phyloP scores from a whole-genome alignment of 2,329 filamentous ascomycete species.

The Sporothrix schenckii region DNA sequence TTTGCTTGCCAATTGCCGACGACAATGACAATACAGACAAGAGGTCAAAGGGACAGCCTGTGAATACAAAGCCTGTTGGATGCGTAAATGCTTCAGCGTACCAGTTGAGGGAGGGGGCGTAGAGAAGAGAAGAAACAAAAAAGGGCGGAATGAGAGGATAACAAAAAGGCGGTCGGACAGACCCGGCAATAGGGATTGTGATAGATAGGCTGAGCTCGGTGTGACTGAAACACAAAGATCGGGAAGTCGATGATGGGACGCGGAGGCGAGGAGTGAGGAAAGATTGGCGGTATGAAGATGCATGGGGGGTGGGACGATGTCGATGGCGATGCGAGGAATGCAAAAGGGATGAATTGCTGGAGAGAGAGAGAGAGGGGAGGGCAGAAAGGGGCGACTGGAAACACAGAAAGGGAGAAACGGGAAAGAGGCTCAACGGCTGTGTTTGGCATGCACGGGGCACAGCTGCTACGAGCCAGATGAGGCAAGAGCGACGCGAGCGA shows the following conservation, averaged over 20 bases:
- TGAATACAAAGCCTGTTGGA: slow-evolving; percentile 4
- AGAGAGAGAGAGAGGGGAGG: neutral
- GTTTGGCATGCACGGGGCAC: slow-evolving; percentile 8
- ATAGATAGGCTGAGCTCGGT: neutral
- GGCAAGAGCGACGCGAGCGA: slow-evolving; percentile 9
- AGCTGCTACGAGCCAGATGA: neutral
- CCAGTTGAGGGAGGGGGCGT: neutral
- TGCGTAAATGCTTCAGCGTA: neutral
- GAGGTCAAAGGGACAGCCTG: neutral
- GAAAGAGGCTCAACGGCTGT: slow-evolving; percentile 18
- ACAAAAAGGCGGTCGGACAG: neutral
- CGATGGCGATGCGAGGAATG: slow-evolving; percentile 13
- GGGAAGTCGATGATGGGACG: slow-evolving; percentile 5
- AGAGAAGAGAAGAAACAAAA: too few species aligned
- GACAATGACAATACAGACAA: slow-evolving; percentile 7
- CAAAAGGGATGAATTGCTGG: slow-evolving; percentile 15
- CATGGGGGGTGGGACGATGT: neutral
- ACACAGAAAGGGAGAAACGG: slow-evolving; percentile 1
- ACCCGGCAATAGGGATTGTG: neutral
- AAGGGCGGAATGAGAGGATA: neutral
- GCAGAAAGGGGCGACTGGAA: neutral
- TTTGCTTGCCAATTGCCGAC: neutral
- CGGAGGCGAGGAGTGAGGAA: neutral
- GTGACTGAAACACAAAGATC: neutral
- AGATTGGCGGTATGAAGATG: neutral